Evolutionary conservation across 1,284 basidiomycete species (phyloP).

Genomic region (Trametes polyzona): DNA sequence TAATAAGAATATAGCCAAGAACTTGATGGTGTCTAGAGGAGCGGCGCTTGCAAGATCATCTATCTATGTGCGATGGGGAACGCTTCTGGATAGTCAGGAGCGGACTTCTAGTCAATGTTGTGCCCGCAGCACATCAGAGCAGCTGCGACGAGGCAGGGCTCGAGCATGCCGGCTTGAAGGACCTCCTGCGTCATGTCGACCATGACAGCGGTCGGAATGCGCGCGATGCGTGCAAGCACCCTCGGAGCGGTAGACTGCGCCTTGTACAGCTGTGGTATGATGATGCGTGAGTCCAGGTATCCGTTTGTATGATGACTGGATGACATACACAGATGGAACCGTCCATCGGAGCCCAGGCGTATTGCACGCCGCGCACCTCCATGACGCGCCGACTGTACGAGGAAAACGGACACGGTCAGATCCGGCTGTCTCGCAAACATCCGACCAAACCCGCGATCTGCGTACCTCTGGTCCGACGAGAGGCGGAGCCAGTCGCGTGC

Average conservation of each 20-base stretch:
- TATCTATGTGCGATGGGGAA: background rate
- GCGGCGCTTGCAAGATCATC: background rate
- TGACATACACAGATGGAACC: slow-evolving; percentile 46
- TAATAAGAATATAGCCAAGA: slow-evolving; percentile 8
- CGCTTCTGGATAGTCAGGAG: background rate
- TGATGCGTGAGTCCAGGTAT: background rate
- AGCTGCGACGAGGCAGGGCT: slow-evolving; percentile 41
- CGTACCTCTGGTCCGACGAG: slow-evolving; percentile 55
- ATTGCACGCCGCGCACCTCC: slow-evolving; percentile 43
- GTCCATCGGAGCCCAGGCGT: slow-evolving; percentile 47
- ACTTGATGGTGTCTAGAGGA: background rate
- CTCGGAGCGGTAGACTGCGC: slow-evolving; percentile 32
- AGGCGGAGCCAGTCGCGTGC: slow-evolving; percentile 60
- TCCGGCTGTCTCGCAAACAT: background rate
- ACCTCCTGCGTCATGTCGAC: slow-evolving; percentile 40
- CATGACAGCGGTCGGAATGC: slow-evolving; percentile 31
- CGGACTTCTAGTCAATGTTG: slow-evolving; percentile 38
- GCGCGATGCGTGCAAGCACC: slow-evolving; percentile 38
- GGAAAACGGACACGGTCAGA: background rate
- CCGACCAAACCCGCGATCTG: slow-evolving; percentile 9
- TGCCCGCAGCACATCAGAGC: slow-evolving; percentile 40
- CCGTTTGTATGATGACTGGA: too few species aligned
- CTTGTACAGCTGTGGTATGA: slow-evolving; percentile 35
- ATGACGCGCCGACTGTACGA: slow-evolving; percentile 46
- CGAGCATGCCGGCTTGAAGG: slow-evolving; percentile 37